Evolutionary conservation across 2,329 filamentous ascomycete species (phyloP).

Genomic region (Fonsecaea nubica): DNA sequence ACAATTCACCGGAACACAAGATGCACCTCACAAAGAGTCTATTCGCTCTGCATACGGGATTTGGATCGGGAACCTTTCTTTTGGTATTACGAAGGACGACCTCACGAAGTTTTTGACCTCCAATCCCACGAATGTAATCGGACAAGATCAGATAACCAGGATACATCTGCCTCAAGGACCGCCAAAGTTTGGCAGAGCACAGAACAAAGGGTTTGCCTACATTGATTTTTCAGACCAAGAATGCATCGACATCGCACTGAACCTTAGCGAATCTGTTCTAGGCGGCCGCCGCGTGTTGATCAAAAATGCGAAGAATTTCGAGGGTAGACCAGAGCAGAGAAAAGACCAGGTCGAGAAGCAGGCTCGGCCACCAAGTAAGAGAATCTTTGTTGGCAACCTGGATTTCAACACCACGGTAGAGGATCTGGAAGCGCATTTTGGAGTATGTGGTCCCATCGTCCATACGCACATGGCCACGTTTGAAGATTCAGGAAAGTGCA

Average conservation of each 20-base stretch:
- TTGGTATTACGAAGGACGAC: constrained; percentile 74
- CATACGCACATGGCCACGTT: constrained; percentile 92
- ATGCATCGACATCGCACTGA: constrained; percentile 77
- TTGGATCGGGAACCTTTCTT: constrained; percentile 97
- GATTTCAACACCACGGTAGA: constrained; percentile 83
- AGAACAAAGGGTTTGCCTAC: constrained; percentile 96
- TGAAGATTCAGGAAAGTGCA: constrained; percentile 96
- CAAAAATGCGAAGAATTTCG: constrained; percentile 88
- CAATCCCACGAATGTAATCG: constrained; percentile 45
- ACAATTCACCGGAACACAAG: neutral
- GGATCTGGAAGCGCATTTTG: constrained; percentile 79
- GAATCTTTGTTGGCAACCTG: constrained; percentile 89
- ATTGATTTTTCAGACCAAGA: constrained; percentile 80
- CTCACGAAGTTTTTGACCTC: constrained; percentile 75
- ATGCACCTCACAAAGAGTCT: constrained; percentile 47
- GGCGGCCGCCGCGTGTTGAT: constrained; percentile 82
- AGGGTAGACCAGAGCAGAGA: constrained; percentile 76
- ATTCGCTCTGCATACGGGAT: constrained; percentile 79
- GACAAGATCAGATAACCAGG: constrained; percentile 76
- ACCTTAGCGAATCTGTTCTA: constrained; percentile 82
- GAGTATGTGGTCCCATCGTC: constrained; percentile 80
- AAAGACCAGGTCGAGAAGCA: constrained; percentile 47
- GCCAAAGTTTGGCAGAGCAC: constrained; percentile 60
- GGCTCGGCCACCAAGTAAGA: constrained; percentile 73
- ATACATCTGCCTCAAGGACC: constrained; percentile 75